Base-by-base conservation (phyloP, 495 filamentous ascomycete genomes). In the Podospora fimiseda region DNA sequence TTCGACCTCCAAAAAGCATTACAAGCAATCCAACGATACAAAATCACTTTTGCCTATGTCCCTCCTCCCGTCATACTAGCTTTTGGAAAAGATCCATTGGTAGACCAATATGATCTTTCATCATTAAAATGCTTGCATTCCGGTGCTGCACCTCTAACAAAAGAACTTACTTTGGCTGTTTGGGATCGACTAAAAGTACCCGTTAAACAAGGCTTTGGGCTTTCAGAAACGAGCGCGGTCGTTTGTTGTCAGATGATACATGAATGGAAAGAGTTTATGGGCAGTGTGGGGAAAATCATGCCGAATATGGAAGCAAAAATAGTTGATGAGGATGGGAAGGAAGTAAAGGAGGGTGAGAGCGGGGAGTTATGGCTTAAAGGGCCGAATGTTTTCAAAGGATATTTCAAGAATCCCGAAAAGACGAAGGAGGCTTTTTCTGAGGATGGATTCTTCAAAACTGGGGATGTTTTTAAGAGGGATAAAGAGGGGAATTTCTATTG, bases 1-100 rank as follows among this genome's bases (percentile, higher is more conserved):
- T 98, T 96, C 65, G 87, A 92, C 38, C 74, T 97, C 18, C 82
- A 86, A 52, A 80, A 77, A 38, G 93, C 86, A 70, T 94, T 92
- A 63, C 51, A 75, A 15, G 75, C 83, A 22, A 79, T 97, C 14
- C 87, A 97, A 61, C 74, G 84, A 15, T 76, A 87, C 65, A 74
- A 75, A 23, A 80, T 93, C 36, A 92, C 88, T 11, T 91, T 86
- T 65, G 75, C 76, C 42, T 95, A 91, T 57, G 79, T 93, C 15
- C 90, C 90, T 0, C 93, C 93, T 2, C 93, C 93, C 0, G 80
- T 98, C 0, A 76, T 95, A 1, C 75, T 97, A 0, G 78, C 86
- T 0, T 77, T 98, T 2, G 79, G 80, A 55, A 96, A 96, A 62
- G 79, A 87, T 63, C 88, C 90, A 0, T 62, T 79, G 3, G 81